phyloP scores from a whole-genome alignment of 768 basidiomycete genomes.

The Melanogaster broomeanus region DNA sequence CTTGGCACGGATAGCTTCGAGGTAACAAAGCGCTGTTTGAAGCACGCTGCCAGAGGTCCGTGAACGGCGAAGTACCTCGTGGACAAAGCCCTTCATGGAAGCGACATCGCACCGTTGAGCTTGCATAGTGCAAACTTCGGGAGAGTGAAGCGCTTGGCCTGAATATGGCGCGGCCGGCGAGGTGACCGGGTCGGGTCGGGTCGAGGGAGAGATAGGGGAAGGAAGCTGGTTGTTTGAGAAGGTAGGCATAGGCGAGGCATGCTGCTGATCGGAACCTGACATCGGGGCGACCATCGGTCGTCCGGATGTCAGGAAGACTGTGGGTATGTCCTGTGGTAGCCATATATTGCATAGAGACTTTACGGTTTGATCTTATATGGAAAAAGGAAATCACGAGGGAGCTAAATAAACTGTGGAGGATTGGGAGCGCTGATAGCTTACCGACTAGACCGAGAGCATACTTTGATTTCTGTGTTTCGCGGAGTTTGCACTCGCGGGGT shows the following conservation, averaged over 20 bases:
- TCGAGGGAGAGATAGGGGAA: constrained; percentile 54
- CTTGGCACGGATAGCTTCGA: constrained; percentile 77
- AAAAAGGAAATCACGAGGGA: neutral
- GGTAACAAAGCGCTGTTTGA: constrained; percentile 85
- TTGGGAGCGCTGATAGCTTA: constrained; percentile 39
- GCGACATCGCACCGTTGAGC: constrained; percentile 39
- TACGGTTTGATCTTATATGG: constrained; percentile 69
- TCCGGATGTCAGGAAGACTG: constrained; percentile 47
- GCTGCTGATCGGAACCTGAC: constrained; percentile 11
- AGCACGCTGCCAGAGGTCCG: constrained; percentile 82
- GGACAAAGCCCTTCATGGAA: constrained; percentile 78
- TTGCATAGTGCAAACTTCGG: constrained; percentile 10
- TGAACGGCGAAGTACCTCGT: constrained; percentile 86
- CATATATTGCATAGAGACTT: constrained; percentile 79
- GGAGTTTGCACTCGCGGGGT: constrained; percentile 37
- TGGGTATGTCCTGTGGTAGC: constrained; percentile 74
- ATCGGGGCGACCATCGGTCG: constrained; percentile 25
- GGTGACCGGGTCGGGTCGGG: constrained; percentile 34
- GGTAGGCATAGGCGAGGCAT: neutral
- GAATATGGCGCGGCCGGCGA: constrained; percentile 33
- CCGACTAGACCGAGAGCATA: constrained; percentile 71
- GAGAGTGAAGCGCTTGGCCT: constrained; percentile 23
- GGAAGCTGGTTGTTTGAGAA: constrained; percentile 45
- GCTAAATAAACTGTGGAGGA: constrained; percentile 10
- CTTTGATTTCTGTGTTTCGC: constrained; percentile 58